Conservation (phyloP, 2,329 filamentous ascomycete genomes). For the Colletotrichum cereale region DNA sequence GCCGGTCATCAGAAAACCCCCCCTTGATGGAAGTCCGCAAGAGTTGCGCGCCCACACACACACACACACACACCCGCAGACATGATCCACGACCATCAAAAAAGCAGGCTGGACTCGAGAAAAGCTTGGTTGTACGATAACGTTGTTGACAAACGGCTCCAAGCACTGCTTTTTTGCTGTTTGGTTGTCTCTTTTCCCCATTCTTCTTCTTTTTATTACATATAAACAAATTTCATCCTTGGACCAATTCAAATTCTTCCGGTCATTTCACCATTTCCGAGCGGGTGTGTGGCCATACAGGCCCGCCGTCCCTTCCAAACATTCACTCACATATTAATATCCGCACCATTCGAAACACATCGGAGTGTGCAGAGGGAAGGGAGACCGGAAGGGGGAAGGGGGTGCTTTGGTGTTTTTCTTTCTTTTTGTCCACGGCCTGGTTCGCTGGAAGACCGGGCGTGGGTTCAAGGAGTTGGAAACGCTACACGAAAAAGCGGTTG, state of each 20-base stretch:
- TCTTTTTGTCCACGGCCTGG: slow-evolving; percentile 18
- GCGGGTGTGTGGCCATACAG: slow-evolving; percentile 14
- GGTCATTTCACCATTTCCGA: background rate
- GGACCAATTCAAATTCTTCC: background rate
- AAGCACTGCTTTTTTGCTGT: slow-evolving; percentile 6
- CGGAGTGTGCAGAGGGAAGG: background rate
- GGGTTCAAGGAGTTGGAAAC: slow-evolving; percentile 20
- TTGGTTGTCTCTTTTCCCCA: background rate
- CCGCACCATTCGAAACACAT: slow-evolving; percentile 3
- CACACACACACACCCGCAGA: background rate
- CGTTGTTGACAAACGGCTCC: slow-evolving; percentile 22
- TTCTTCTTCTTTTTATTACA: background rate
- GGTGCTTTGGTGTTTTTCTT: background rate
- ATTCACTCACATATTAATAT: slow-evolving; percentile 32
- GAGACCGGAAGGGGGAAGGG: background rate
- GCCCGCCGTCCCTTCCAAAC: background rate
- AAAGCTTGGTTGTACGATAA: slow-evolving; percentile 32
- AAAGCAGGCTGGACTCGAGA: background rate
- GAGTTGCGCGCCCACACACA: background rate
- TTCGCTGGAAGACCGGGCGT: slow-evolving; percentile 33
- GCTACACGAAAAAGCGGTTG: background rate
- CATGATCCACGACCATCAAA: slow-evolving; percentile 5
- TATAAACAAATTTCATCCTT: background rate
- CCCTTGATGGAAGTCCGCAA: background rate
- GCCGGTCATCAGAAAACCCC: background rate